Evolutionary conservation across 176 grass and related monocot genomes (phyloP).

Genomic region (Urochloa ruziziensis): DNA sequence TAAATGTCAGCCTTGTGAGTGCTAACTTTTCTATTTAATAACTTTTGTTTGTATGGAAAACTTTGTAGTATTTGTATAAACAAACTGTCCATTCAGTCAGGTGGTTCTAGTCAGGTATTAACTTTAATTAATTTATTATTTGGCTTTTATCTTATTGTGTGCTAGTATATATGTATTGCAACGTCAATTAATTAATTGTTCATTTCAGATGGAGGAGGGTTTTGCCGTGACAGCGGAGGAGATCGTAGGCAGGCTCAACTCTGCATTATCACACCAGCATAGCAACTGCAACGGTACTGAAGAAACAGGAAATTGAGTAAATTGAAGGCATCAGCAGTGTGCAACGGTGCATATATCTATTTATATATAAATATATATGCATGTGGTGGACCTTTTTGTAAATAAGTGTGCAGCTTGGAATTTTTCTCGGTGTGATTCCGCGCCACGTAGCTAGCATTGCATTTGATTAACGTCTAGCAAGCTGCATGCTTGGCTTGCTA

Average conservation of each 20-base stretch:
- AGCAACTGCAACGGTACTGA: not conserved
- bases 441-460: not conserved
- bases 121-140: not conserved
- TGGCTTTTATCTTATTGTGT: not conserved
- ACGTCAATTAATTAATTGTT: not conserved
- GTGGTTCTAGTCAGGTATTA: not conserved
- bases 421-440: not conserved
- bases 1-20: not conserved
- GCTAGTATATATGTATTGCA: not conserved
- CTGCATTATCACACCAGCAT: not conserved
- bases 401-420: not conserved
- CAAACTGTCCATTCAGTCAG: not conserved
- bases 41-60: not conserved
- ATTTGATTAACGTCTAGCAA: not conserved
- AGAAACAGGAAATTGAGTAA: not conserved
- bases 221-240: conserved; percentile 25
- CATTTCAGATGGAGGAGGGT: conserved; percentile 25
- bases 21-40: not conserved
- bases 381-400: not conserved
- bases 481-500: not conserved
- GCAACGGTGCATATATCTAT: not conserved
- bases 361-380: not conserved
- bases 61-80: not conserved
- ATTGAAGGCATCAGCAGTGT: not conserved
- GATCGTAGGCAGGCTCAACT: conserved; percentile 27